Evolutionary conservation across 176 grass and related monocot species (phyloP), one percentile per base, ranked within the genome.

Genomic region (Puccinellia tenuiflora): DNA sequence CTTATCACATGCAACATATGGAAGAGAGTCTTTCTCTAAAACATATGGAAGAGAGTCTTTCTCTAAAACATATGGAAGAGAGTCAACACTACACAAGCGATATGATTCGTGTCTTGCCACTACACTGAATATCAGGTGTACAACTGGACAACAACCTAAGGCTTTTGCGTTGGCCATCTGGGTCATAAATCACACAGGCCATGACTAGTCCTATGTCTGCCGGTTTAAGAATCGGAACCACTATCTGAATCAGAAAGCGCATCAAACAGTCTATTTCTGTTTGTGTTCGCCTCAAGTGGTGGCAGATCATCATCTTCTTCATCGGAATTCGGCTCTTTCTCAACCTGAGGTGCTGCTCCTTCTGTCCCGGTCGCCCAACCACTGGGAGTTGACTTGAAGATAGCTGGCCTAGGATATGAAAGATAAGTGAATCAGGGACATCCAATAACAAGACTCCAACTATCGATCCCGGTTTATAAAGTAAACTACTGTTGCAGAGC

Each of bases 271-370:
- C 90, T 88, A 65, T 86, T 89, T 26, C 95, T 91, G 65, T 97
- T 94, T 18, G 81, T 89, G 73, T 97, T 97, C 16, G 86, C 90
- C 81, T 97, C 92, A 16, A 97, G 92, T 1, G 95, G 92, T 68
- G 92, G 92, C n/a, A 97, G 86, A 47, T 83, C 86, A 71, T 92
- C 91, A 54, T 92, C 52, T n/a, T 54, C 92, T 78, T 90, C 82
- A 8, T 93, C 87, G 11, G 91, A 93, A 56, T 77, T 46, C 15
- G 7, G 34, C 76, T 61, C 88, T 39, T 90, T 81, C 11, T 88
- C 83, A 31, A 34, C 11, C 20, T 83, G 53, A 0, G 83, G 18
- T 18, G 16, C 39, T 40, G 75, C 21, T 56, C 33, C 39, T 52
- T 77, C 54, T 38, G 28, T 16, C 11, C 43, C 46, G 4, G 68